phyloP scores from a whole-genome alignment of 345 rosid species.

The Syzygium jambos region DNA sequence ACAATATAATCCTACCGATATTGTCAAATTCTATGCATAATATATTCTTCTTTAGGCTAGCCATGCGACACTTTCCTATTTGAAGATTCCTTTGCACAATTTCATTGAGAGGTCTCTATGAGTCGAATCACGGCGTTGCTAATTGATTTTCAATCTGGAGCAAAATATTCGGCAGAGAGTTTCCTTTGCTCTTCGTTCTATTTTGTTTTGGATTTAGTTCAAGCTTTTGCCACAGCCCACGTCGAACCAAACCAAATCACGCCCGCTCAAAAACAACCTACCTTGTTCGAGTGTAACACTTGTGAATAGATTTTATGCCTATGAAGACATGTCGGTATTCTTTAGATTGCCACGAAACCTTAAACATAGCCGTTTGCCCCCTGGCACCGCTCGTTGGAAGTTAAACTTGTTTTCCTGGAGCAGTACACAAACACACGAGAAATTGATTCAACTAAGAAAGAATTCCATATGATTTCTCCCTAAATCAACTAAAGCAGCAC shows the following conservation, averaged over 20 bases:
- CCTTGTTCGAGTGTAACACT: neutral
- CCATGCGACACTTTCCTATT: neutral
- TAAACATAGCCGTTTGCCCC: neutral
- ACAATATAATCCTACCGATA: neutral
- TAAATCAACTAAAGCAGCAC: neutral
- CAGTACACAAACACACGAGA: neutral
- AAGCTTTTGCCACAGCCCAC: neutral
- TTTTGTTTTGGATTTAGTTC: neutral
- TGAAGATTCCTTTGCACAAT: neutral
- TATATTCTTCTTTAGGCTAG: neutral
- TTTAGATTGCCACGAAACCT: neutral
- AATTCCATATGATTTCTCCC: neutral
- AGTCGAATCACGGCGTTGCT: neutral
- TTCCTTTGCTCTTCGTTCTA: neutral
- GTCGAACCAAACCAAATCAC: neutral
- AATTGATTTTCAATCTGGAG: neutral
- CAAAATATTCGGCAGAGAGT: neutral
- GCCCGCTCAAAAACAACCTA: neutral
- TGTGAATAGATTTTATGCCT: neutral
- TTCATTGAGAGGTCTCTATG: neutral
- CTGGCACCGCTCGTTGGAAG: neutral
- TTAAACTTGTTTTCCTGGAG: neutral
- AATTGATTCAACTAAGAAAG: neutral
- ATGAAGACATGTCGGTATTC: neutral
- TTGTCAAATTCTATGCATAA: neutral